Conservation (phyloP, 148 eudicot genomes). For the Pharnaceum exiguum region DNA sequence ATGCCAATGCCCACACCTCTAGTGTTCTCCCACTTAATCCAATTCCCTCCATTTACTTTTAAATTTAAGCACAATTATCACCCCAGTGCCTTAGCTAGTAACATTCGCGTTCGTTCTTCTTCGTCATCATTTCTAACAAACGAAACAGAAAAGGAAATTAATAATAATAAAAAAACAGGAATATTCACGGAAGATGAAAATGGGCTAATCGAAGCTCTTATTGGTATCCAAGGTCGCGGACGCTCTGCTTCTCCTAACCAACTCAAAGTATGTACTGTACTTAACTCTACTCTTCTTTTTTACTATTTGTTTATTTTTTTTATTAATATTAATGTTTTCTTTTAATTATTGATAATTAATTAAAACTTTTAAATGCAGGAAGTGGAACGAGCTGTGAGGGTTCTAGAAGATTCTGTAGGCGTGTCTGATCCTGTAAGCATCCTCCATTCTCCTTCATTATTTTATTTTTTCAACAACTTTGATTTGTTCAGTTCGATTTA, state of each 20-base stretch:
- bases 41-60: conserved; percentile 7
- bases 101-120: background rate
- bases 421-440: conserved; percentile 74
- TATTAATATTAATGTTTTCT: background rate
- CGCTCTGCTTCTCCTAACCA: conserved; percentile 74
- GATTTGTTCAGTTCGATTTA: background rate
- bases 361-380: conserved; percentile 44
- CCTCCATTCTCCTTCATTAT: background rate
- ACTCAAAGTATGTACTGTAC: conserved; percentile 37
- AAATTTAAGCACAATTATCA: background rate
- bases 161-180: background rate
- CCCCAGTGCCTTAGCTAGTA: background rate
- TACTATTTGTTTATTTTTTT: background rate
- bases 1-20: background rate
- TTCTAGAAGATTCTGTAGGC: conserved; percentile 63
- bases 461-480: background rate
- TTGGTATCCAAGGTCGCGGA: conserved; percentile 94
- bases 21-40: conserved; percentile 12
- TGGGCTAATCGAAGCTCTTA: conserved; percentile 57
- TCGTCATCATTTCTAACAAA: conserved; percentile 21
- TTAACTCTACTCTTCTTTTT: background rate
- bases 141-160: conserved; percentile 15
- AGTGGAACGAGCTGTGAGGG: conserved; percentile 76
- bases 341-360: background rate
- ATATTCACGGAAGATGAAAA: conserved; percentile 59